Evolutionary conservation across 2,329 filamentous ascomycete species (phyloP), one percentile per base, ranked within the genome.

Genomic region (Fusarium udum): DNA sequence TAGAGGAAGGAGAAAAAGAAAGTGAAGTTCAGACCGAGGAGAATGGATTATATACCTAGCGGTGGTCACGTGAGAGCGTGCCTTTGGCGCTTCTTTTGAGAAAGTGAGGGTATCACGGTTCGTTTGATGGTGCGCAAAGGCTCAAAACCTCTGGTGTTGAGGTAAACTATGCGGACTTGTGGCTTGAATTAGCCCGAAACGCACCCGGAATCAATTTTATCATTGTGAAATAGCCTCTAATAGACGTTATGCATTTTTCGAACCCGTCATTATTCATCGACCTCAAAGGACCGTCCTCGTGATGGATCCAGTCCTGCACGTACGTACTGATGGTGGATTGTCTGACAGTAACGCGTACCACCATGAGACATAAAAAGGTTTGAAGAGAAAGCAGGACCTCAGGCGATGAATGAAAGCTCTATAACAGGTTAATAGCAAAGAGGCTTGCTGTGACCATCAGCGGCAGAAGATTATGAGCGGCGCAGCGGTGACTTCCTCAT

Each of bases 41-140:
- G 15, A 18, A 51, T 22, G 20, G 48, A 32, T 10, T 24, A 49
- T n/a, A 18, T 18, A 20, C 15, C 16, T 5, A 24, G 3, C 3
- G 4, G 11, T 1, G 15, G 22, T 51, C 15, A 51, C 48, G 28
- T 51, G 48, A 51, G 12, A 2, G 4, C 26, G 31, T 20, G 8
- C 5, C 20, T 11, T 0, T 31, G 3, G 20, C 4, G 28, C 6
- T 15, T 31, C 0, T 28, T 7, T 15, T 31, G 0, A 15, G 6
- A 22, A 48, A 20, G 22, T 6, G 31, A 51, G 22, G 48, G 15
- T 34, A 4, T 34, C 22, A 34, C 48, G 2, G 18, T 13, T n/a
- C 1, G 15, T 7, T 7, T 4, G 7, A 32, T 32, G 28, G 8
- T 1, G 31, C 22, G 22, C 11, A 18, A 32, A 9, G 0, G 3